Evolutionary conservation across 352 stramenopile genomes (phyloP), one percentile per base, ranked within the genome.

Genomic region (Phytophthora tubulina): DNA sequence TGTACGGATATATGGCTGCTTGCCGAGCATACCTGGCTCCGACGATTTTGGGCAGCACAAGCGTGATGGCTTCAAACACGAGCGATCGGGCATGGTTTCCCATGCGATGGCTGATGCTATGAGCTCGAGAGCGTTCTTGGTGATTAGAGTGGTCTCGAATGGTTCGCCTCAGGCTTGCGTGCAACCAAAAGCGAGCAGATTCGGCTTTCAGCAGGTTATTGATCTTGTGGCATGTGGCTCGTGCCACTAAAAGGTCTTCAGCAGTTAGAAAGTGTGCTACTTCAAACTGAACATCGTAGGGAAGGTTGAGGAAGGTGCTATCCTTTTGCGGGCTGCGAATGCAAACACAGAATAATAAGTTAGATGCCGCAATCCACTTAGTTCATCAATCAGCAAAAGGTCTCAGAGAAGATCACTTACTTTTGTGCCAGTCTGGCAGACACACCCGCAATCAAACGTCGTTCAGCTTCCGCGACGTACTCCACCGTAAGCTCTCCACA

Each of bases 121-220:
- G 76, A 78, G 68, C 67, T 68, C 76, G 82, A 81, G 73, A 88
- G 76, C 80, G 80, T 58, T 74, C 79, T 73, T 72, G 69, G 41
- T 72, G 64, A 70, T 75, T 58, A 78, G 82, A 75, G 42, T 72
- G 73, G 67, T 89, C 80, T 67, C 82, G 82, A 68, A 84, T 80
- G 63, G 84, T 92, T 50, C 87, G 86, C 57, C 85, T 81, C 61
- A 96, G 78, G 51, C 86, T 93, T 60, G 88, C 78, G 46, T 95
- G 89, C 46, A 94, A 67, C 89, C 89, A 96, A 75, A 93, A 96
- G 5, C 89, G 82, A 48, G 86, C 84, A 13, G 89, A 94, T 54
- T 96, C 89, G 5, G 89, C 89, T 58, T 86, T 89, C 41, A 96
- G 78, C 78, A 96, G 82, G 57, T 84, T 87, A 68, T 96, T 95